Evolutionary conservation across 768 basidiomycete species (phyloP), one percentile per base, ranked within the genome.

Genomic region (Mycena metata): DNA sequence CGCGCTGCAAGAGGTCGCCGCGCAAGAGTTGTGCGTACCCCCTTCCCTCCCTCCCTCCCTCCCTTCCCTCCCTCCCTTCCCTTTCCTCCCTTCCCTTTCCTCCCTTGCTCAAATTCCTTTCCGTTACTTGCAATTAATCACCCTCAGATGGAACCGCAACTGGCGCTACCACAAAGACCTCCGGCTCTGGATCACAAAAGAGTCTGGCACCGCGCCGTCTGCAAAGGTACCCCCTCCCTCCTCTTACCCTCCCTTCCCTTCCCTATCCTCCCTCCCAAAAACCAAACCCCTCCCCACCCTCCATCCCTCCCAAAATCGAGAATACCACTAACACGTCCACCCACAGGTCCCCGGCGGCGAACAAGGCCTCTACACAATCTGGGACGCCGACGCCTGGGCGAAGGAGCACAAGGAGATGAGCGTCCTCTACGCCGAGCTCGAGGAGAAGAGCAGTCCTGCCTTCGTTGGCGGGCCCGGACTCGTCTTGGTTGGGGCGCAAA

Each of bases 121-220:
- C n/a, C n/a, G n/a, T n/a, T n/a, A n/a, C n/a, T n/a, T n/a, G n/a
- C n/a, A n/a, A n/a, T n/a, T n/a, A n/a, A n/a, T n/a, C n/a, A n/a
- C n/a, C n/a, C n/a, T n/a, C n/a, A n/a, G 96, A 76, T 97, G 90
- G 85, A 93, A 93, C 79, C 92, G 96, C 68, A 96, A 96, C 79
- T 99, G 96, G 96, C 86, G 96, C 67, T 98, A 92, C 80, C 96
- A 98, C 88, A 98, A 96, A 79, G 94, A 96, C 73, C 85, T 94
- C 56, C 91, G 90, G 46, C 79, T 94, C 60, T 88, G 87, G 90
- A 86, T 98, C 79, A 96, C 95, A 51, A 96, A 96, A 76, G 95
- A 97, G 79, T 90, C 88, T 42, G 92, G 92, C 23, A 91, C 91
- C 60, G 83, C 87, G 59, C 90, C 91, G 54, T 91, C 91, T 66